Evolutionary conservation across 139 green algal species (phyloP), one percentile per base, ranked within the genome.

Genomic region (Marvania coccoides): DNA sequence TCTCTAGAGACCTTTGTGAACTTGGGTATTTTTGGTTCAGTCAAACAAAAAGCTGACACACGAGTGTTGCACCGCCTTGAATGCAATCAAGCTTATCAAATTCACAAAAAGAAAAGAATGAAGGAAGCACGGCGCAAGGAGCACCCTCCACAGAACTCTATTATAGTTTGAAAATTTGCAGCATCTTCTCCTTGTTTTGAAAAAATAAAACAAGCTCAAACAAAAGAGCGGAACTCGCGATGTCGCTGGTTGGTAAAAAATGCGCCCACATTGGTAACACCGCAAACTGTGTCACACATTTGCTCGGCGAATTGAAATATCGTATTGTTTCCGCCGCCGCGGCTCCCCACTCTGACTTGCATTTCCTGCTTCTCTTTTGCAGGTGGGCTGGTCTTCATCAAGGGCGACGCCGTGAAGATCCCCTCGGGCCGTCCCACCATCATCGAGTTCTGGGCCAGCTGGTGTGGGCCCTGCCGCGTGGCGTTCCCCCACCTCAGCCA

Each of bases 401-500:
- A 73, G 40, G 66, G 66, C 15, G 56, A 73, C 8, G 53, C 66
- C 23, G 56, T 73, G 30, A 19, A 15, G 24, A 65, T 73, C 6
- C 66, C 66, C 28, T 51, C 24, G 28, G 66, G 56, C 0, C 19
- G 19, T 19, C 66, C 66, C 1, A 61, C 30, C n/a, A 53, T 73
- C 8, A 14, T 73, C 1, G 66, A 73, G 47, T 61, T 73, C 3
- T 67, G 66, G 66, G 38, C 66, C 19, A 59, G 48, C 2, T 71
- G 65, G 65, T 65, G 36, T 3, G 74, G 69, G 4, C 74, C 74
- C 1, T 81, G 74, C 47, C 47, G 74, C 5, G 37, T 37, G 19
- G 69, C 73, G 8, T 77, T 74, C 40, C 69, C 74, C 4, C 69
- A 81, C 55, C 58, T 81, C 12, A 68, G 67, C 1, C 15, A 54